Base-by-base conservation (phyloP, 2,329 filamentous ascomycete species). In the Capronia coronata region DNA sequence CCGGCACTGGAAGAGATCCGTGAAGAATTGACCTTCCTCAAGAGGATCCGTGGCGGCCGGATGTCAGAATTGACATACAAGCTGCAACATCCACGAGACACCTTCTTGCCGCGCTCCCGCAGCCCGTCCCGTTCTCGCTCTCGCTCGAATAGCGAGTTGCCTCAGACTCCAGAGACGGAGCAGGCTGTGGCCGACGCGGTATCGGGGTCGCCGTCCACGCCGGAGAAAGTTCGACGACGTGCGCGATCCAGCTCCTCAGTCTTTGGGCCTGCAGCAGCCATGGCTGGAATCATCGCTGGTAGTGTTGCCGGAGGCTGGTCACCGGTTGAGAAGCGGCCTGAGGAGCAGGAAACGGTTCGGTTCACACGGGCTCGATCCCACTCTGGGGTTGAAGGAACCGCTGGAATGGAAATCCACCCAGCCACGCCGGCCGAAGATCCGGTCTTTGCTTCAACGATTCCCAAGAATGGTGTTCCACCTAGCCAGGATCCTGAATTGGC, bases 221-320 rank as follows among this genome's bases (percentile, higher is more conserved):
- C 79, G 1, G 77, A 79, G 38, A 76, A 72, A 11, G 68, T 71
- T 8, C 69, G 71, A 48, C 64, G 61, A 43, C 65, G 75, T 43
- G 72, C 70, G 1, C 73, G 80, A 49, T 81, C 79, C 27, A 73
- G 78, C 23, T 82, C 78, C 63, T 75, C 73, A 1, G 65, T 70
- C 1, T 75, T 83, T 56, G 79, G 76, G 3, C 76, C 80, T 7
- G 79, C 78, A 11, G 73, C 78, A 39, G 80, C 80, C 30, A 82
- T 83, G 79, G 80, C 79, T 19, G 80, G 80, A 58, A 73, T 83
- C 41, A 74, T 83, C 30, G 80, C 80, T n/a, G 80, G 80, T 46
- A 81, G 78, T 62, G 75, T 84, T 56, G 79, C 74, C 35, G 59
- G 59, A 35, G 80, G 79, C 35, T 83, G 78, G 78, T 82, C 79